Evolutionary conservation across 2,329 filamentous ascomycete genomes (phyloP), one percentile per base, ranked within the genome.

Genomic region (Aspergillus caelatus): DNA sequence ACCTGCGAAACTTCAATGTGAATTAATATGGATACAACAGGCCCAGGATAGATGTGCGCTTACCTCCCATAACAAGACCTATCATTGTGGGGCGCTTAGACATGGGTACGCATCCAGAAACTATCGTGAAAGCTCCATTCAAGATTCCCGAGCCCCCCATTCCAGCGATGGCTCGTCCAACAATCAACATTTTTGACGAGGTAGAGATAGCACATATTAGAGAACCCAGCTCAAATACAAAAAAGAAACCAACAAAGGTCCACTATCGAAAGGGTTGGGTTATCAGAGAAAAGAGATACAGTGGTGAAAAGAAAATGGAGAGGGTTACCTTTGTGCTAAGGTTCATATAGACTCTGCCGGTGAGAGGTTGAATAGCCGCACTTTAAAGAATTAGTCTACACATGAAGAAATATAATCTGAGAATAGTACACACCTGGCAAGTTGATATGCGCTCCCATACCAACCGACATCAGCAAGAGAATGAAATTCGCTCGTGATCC

Each of bases 191-290:
- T 8, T 66, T 69, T 4, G 69, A 72, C 45, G 69, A 74, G 2
- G 69, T 71, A 26, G 79, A 76, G 1, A 78, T 75, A 28, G 70
- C 81, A 60, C 78, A 80, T n/a, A 83, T 70, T 11, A 79, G 64
- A 16, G 71, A 76, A 1, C 80, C 81, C 16, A 78, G n/a, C 62
- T 83, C 79, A 62, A 83, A 83, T 75, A 75, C 1, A 71, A 66
- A 4, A 69, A 74, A 2, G 41, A 74, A 62, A 0, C 75, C 76
- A 48, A 80, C 61, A 57, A 80, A 75, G 61, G 72, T 39, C 28
- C 34, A 52, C 57, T 58, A 11, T 11, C 11, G 32, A 11, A 32
- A 32, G 32, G 1, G 4, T 34, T 11, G 32, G 10, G 4, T 34
- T 11, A 34, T 10, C 9, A 34, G 11, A 11, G 32, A 4, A 34